phyloP scores from a whole-genome alignment of 306 rosid species.

The Rosa persica region DNA sequence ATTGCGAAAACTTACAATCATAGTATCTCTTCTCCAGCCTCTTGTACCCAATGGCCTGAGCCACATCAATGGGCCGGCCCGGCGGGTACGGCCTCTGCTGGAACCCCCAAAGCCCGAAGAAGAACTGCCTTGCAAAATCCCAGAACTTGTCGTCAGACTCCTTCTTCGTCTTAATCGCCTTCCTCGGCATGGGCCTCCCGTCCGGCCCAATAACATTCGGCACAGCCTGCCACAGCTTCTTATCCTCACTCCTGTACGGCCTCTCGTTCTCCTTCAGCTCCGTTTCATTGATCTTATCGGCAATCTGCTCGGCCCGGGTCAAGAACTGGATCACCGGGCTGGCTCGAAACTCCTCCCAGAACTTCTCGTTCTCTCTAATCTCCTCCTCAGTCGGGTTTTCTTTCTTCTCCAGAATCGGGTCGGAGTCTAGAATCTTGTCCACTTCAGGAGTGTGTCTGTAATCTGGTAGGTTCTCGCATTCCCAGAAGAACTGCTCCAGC shows the following conservation, averaged over 20 bases:
- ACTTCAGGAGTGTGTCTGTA: constrained; percentile 73
- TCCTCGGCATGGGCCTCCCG: constrained; percentile 89
- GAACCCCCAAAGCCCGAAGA: constrained; percentile 82
- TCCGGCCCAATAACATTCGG: constrained; percentile 75
- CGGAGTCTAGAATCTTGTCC: constrained; percentile 53
- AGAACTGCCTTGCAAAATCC: constrained; percentile 86
- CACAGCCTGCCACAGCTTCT: constrained; percentile 59
- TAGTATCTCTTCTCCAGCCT: constrained; percentile 72
- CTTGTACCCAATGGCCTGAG: constrained; percentile 92
- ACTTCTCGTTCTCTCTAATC: constrained; percentile 50
- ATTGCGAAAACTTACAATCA: constrained; percentile 64
- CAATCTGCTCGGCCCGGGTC: constrained; percentile 55
- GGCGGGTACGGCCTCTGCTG: constrained; percentile 85
- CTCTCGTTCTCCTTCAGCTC: constrained; percentile 63
- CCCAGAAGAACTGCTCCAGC: constrained; percentile 69
- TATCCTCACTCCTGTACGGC: constrained; percentile 61
- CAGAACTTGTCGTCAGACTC: constrained; percentile 68
- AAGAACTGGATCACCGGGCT: constrained; percentile 64
- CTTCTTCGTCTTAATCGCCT: constrained; percentile 42
- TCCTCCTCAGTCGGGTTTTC: constrained; percentile 71
- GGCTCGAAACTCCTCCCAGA: constrained; percentile 39
- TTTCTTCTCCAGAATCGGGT: constrained; percentile 46
- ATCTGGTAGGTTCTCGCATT: constrained; percentile 61
- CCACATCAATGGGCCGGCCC: constrained; percentile 78
- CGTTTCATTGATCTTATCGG: constrained; percentile 50